Conservation (phyloP, 306 rosid species). For the Malus domestica region ASM211411v1 NC_041790.1:16233001-16233500, state of each 20-base stretch:
- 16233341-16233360: slow-evolving; percentile 67
- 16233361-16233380: slow-evolving; percentile 82
- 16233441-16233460: slow-evolving; percentile 82
- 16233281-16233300: slow-evolving; percentile 86
- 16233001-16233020: slow-evolving; percentile 55
- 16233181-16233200: slow-evolving; percentile 83
- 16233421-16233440: slow-evolving; percentile 79
- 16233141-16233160: slow-evolving; percentile 70
- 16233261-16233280: slow-evolving; percentile 78
- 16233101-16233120: slow-evolving; percentile 58
- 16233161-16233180: slow-evolving; percentile 91
- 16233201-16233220: slow-evolving; percentile 67
- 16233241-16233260: slow-evolving; percentile 72
- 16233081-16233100: slow-evolving; percentile 63
- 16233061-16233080: slow-evolving; percentile 74
- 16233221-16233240: slow-evolving; percentile 71
- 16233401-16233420: slow-evolving; percentile 84
- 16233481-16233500: slow-evolving; percentile 66
- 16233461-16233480: slow-evolving; percentile 51
- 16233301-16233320: slow-evolving; percentile 79
- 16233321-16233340: slow-evolving; percentile 73
- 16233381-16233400: slow-evolving; percentile 94
- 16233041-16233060: slow-evolving; percentile 90
- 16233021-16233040: slow-evolving; percentile 52
- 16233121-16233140: slow-evolving; percentile 74